phyloP scores from a whole-genome alignment of 2,329 filamentous ascomycete species.

The Pseudogymnoascus sp. region DNA sequence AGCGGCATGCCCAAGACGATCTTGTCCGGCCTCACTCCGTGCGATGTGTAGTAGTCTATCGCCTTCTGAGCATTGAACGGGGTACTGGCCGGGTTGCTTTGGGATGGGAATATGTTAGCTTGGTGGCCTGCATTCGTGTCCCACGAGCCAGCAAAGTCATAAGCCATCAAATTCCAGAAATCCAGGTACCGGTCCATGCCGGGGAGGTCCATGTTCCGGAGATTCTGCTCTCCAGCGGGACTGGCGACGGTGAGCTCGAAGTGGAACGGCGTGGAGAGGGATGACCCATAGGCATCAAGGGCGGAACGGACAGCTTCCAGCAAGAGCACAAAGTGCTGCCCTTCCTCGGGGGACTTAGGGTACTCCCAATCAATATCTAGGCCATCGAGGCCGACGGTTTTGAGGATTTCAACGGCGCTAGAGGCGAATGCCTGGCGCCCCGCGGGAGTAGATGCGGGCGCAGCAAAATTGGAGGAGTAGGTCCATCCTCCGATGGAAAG shows the following conservation, averaged over 20 bases:
- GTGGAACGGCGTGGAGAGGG: constrained; percentile 33
- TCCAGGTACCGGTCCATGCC: constrained; percentile 59
- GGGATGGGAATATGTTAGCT: constrained; percentile 63
- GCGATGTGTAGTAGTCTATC: constrained; percentile 58
- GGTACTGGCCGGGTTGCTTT: constrained; percentile 51
- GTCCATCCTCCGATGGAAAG: constrained; percentile 91
- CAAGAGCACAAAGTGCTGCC: constrained; percentile 49
- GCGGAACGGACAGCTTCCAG: constrained; percentile 46
- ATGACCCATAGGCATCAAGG: constrained; percentile 47
- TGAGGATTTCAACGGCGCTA: constrained; percentile 65
- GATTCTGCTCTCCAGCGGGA: constrained; percentile 54
- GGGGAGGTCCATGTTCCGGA: constrained; percentile 50
- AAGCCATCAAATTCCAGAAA: constrained; percentile 81
- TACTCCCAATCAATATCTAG: constrained; percentile 65
- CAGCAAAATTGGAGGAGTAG: constrained; percentile 75
- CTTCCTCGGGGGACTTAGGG: constrained; percentile 46
- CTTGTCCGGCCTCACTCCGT: constrained; percentile 59
- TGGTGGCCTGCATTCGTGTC: constrained; percentile 64
- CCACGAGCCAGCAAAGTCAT: constrained; percentile 83
- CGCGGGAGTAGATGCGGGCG: constrained; percentile 58
- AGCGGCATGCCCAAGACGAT: constrained; percentile 87
- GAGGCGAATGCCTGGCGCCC: constrained; percentile 66
- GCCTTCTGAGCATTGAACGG: constrained; percentile 71
- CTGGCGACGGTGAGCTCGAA: constrained; percentile 59
- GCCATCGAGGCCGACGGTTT: constrained; percentile 71